These are phyloP conservation scores for Solioccasus polychromus DNA, from an alignment of 768 basidiomycete genomes.

Conservation along the genomic window DNA sequence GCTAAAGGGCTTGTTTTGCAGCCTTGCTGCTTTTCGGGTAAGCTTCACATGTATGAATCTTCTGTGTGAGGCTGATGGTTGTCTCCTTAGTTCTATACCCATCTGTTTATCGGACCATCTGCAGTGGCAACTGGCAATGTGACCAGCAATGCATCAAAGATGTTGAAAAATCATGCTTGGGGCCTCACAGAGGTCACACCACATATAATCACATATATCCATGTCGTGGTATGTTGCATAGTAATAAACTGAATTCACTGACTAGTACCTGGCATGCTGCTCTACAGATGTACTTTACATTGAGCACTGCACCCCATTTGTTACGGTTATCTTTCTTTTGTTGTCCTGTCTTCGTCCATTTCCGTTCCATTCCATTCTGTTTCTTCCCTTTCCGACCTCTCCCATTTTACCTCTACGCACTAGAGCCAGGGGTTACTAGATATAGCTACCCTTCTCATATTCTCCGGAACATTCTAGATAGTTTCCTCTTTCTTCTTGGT, in stretches of 20 bases:
- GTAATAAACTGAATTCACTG: background rate
- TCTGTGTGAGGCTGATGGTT: background rate
- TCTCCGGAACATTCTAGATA: no score
- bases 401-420: no score
- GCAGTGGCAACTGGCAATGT: background rate
- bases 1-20: background rate
- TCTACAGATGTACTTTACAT: background rate
- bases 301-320: background rate
- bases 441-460: no score
- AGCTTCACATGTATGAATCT: background rate
- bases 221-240: background rate
- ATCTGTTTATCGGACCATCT: background rate
- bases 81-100: background rate
- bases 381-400: no score
- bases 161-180: background rate
- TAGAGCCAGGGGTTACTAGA: no score
- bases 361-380: no score
- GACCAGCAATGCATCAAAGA: background rate
- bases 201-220: background rate
- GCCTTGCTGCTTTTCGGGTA: background rate
- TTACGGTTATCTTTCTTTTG: no score
- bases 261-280: background rate
- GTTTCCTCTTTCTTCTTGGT: no score
- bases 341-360: no score
- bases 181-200: background rate